Conservation (phyloP, 345 rosid genomes). For the Rhodomyrtus tomentosa region DNA sequence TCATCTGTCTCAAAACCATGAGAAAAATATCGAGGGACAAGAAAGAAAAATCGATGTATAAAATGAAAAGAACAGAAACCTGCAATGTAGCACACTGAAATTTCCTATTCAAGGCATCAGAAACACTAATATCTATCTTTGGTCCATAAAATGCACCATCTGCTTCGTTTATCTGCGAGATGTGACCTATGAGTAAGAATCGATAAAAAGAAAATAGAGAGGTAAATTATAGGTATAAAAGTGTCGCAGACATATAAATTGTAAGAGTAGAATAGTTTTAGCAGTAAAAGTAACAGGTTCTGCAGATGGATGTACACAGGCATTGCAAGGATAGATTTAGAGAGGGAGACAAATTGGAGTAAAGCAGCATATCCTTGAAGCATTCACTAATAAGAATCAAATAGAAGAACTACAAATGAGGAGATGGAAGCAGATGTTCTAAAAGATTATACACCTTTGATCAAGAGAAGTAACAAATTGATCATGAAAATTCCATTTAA, state of each 20-base stretch:
- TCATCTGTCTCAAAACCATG: not conserved
- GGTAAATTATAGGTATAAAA: not conserved
- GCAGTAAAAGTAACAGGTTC: not conserved
- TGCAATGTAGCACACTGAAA: constrained; percentile 95
- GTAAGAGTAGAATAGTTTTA: not conserved
- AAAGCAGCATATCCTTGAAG: not conserved
- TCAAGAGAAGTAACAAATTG: not conserved
- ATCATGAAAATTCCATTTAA: not conserved
- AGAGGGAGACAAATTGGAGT: not conserved
- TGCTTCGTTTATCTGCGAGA: constrained; percentile 68
- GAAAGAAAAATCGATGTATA: not conserved
- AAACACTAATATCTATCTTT: constrained; percentile 93
- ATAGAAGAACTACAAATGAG: not conserved
- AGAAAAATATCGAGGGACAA: not conserved
- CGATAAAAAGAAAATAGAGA: not conserved
- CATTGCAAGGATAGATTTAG: not conserved
- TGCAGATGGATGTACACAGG: not conserved
- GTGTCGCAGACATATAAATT: not conserved
- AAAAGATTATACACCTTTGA: not conserved
- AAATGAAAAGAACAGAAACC: constrained; percentile 23
- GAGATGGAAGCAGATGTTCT: not conserved
- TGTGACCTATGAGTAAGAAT: not conserved
- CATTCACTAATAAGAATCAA: not conserved
- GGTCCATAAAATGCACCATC: constrained; percentile 99
- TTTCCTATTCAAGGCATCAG: constrained; percentile 88